These are phyloP conservation scores for Phytophthora boehmeriae DNA, from an alignment of 352 stramenopile species.

Conservation along the genomic window DNA sequence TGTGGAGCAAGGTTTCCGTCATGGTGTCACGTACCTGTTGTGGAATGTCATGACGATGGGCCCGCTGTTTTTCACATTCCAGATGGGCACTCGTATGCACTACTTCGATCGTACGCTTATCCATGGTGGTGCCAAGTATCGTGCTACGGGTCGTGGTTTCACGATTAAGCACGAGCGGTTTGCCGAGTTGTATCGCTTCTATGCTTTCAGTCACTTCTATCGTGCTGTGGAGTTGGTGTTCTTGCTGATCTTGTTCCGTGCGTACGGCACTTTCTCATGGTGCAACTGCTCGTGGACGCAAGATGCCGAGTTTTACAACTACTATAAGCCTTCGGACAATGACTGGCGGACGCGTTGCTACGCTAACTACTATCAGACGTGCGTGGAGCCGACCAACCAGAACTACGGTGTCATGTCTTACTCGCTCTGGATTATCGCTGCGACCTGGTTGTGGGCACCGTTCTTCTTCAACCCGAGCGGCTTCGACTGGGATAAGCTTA, in stretches of 20 bases:
- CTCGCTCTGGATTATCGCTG: conserved; percentile 95
- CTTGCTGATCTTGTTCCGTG: conserved; percentile 80
- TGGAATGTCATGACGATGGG: conserved; percentile 97
- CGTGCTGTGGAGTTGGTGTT: conserved; percentile 95
- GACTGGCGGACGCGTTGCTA: conserved; percentile 87
- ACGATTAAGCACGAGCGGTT: conserved; percentile 98
- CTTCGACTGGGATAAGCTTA: conserved; percentile 98
- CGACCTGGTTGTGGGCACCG: conserved; percentile 85
- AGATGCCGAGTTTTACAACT: conserved; percentile 79
- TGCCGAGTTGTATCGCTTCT: conserved; percentile 98
- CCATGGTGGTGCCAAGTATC: conserved; percentile 98
- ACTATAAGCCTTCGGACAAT: conserved; percentile 71
- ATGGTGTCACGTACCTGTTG: conserved; percentile 92
- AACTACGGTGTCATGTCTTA: conserved; percentile 99
- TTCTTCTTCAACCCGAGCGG: conserved; percentile 98
- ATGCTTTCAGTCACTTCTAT: conserved; percentile 98
- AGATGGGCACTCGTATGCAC: conserved; percentile 98
- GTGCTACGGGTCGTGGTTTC: conserved; percentile 98
- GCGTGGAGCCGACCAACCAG: conserved; percentile 93
- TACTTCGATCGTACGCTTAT: conserved; percentile 99
- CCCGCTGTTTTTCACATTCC: conserved; percentile 99
- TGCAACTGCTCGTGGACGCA: conserved; percentile 88
- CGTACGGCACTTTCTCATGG: conserved; percentile 94
- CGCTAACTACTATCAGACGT: conserved; percentile 88
- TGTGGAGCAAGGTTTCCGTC: conserved; percentile 96